These are phyloP conservation scores for Chloris gayana DNA, from an alignment of 176 grass and related monocot species.

Conservation along the genomic window DNA sequence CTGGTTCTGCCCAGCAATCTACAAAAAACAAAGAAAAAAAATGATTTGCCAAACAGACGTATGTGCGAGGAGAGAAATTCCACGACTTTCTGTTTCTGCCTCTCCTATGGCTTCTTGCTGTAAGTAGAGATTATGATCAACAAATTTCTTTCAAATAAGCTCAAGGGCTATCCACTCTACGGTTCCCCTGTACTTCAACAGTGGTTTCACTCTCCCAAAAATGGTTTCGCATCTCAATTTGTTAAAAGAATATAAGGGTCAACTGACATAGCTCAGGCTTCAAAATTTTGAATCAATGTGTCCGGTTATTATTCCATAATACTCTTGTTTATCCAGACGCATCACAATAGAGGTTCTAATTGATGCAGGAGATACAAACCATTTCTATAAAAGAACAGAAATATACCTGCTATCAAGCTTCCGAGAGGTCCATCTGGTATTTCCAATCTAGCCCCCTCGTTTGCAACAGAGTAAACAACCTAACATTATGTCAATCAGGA, in stretches of 20 bases:
- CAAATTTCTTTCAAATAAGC: neutral
- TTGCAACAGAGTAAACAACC: slow-evolving; percentile 95
- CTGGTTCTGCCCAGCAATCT: slow-evolving; percentile 97
- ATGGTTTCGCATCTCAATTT: neutral
- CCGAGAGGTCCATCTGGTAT: slow-evolving; percentile 94
- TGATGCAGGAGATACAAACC: slow-evolving; percentile 2
- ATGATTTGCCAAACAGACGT: slow-evolving; percentile 1
- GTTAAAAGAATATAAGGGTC: neutral
- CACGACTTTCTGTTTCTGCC: neutral
- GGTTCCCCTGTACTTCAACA: neutral
- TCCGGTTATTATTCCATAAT: neutral
- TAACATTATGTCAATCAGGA: slow-evolving; percentile 38
- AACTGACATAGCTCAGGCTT: neutral
- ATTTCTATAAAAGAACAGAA: slow-evolving; percentile 30
- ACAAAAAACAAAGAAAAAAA: slow-evolving; percentile 31
- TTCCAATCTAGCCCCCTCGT: slow-evolving; percentile 83
- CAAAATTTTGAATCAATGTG: neutral
- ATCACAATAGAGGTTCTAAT: neutral
- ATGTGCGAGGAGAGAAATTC: neutral
- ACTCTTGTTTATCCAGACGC: neutral
- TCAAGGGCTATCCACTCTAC: too few species aligned
- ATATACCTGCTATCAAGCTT: slow-evolving; percentile 84
- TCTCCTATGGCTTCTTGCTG: neutral
- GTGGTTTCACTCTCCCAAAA: neutral
- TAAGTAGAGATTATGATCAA: neutral